A percentile compares a stretch with the other conserved stretches of the same genome.
phyloP scores from a whole-genome alignment of 208 protist species.

The Wallacemonas rigidus region DNA sequence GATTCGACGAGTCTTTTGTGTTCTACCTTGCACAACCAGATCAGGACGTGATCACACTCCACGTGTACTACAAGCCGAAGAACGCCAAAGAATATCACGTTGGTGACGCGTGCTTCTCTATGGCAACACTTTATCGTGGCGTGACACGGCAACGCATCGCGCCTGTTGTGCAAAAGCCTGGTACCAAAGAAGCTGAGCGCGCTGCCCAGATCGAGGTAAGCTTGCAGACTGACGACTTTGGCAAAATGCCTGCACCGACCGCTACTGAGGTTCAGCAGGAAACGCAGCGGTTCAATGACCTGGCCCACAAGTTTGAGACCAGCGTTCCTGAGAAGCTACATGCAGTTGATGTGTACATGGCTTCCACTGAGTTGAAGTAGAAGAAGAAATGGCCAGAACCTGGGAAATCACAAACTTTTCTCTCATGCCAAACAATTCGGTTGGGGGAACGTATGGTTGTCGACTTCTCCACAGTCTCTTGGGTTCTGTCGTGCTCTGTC shows the following conservation, averaged over 20 bases:
- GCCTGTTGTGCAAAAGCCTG: constrained; percentile 79
- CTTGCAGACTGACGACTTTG: constrained; percentile 87
- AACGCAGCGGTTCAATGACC: constrained; percentile 58
- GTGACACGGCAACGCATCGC: constrained; percentile 75
- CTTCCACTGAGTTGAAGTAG: constrained; percentile 31
- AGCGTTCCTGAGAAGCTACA: constrained; percentile 73
- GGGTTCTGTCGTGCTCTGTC: no score
- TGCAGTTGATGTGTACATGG: constrained; percentile 80
- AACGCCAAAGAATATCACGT: constrained; percentile 77
- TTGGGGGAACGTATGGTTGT: no score
- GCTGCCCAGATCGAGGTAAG: constrained; percentile 69
- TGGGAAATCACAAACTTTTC: background rate
- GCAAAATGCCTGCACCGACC: constrained; percentile 54
- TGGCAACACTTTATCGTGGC: constrained; percentile 78
- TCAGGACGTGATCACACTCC: constrained; percentile 89
- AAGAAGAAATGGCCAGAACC: background rate
- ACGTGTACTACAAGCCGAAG: constrained; percentile 86
- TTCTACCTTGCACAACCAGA: constrained; percentile 89
- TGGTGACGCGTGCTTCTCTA: constrained; percentile 85
- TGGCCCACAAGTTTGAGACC: constrained; percentile 57
- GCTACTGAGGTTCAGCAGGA: constrained; percentile 69
- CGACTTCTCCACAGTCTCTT: no score
- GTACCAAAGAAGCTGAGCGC: constrained; percentile 64
- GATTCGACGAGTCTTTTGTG: constrained; percentile 84
- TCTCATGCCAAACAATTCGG: no score